These are phyloP conservation scores for Trichoderma aggressivum DNA, from an alignment of 2,329 filamentous ascomycete genomes.

Conservation along the genomic window DNA sequence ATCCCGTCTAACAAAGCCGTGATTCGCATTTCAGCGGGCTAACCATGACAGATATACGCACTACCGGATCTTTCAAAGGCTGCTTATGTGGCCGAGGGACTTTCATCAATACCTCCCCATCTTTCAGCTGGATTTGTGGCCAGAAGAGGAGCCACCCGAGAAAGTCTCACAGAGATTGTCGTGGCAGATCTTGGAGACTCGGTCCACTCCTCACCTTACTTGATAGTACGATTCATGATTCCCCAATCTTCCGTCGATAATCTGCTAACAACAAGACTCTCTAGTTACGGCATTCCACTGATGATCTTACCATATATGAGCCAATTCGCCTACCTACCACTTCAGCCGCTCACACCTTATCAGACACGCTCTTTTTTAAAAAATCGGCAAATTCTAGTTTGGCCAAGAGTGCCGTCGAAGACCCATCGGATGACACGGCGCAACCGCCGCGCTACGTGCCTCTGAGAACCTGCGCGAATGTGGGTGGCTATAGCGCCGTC, in stretches of 20 bases:
- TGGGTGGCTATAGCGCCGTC: constrained; percentile 77
- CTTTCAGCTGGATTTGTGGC: constrained; percentile 68
- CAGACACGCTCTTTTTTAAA: constrained; percentile 65
- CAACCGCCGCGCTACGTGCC: constrained; percentile 48
- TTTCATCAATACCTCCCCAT: constrained; percentile 73
- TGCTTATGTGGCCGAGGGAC: constrained; percentile 70
- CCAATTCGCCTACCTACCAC: constrained; percentile 58
- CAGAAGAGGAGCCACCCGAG: constrained; percentile 68
- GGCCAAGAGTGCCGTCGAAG: constrained; percentile 53
- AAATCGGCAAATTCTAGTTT: constrained; percentile 69
- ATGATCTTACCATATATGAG: constrained; percentile 85
- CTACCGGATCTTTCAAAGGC: constrained; percentile 69
- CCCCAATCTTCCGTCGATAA: background rate
- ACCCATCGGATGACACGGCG: constrained; percentile 49
- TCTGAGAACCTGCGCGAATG: constrained; percentile 56
- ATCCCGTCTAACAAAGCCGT: background rate
- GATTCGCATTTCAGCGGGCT: background rate
- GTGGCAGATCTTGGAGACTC: constrained; percentile 81
- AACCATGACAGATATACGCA: constrained; percentile 61
- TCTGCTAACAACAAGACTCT: constrained; percentile 1
- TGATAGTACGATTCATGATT: constrained; percentile 61
- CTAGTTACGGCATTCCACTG: constrained; percentile 71
- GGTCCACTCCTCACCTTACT: constrained; percentile 66
- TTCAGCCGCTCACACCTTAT: constrained; percentile 40
- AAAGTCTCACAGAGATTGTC: constrained; percentile 73